phyloP scores from a whole-genome alignment of 2,329 filamentous ascomycete genomes.

The Ophiostoma angusticollis region DNA sequence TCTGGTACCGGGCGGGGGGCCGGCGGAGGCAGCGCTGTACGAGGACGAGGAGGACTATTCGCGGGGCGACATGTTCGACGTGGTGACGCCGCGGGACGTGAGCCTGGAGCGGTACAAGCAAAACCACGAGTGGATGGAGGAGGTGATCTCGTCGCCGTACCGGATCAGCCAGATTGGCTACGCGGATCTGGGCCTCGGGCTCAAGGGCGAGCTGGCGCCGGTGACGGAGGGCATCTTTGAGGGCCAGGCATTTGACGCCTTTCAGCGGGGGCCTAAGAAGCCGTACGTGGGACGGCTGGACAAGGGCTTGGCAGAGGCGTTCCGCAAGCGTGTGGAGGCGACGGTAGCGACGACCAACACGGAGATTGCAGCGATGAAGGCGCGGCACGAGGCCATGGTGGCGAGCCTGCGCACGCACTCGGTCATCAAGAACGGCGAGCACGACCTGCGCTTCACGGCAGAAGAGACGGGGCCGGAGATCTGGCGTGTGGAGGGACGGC shows the following conservation, averaged over 20 bases:
- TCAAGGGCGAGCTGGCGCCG: slow-evolving; percentile 66
- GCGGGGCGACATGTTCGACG: slow-evolving; percentile 78
- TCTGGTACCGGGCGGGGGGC: no score
- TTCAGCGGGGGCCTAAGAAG: slow-evolving; percentile 35
- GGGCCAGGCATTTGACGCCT: slow-evolving; percentile 38
- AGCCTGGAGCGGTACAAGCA: slow-evolving; percentile 79
- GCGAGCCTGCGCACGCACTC: slow-evolving; percentile 60
- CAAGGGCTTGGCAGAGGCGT: slow-evolving; percentile 66
- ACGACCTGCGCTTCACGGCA: slow-evolving; percentile 55
- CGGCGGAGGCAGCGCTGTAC: slow-evolving; percentile 26
- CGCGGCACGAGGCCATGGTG: slow-evolving; percentile 62
- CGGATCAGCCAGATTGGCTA: slow-evolving; percentile 73
- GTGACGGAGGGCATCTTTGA: slow-evolving; percentile 81
- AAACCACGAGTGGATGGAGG: slow-evolving; percentile 99
- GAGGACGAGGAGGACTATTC: slow-evolving; percentile 88
- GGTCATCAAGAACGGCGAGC: slow-evolving; percentile 59
- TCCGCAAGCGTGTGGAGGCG: slow-evolving; percentile 62
- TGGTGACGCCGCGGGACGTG: slow-evolving; percentile 78
- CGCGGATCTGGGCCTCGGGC: slow-evolving; percentile 73
- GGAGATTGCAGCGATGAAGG: slow-evolving; percentile 77
- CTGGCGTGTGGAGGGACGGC: slow-evolving; percentile 50
- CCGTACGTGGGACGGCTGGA: slow-evolving; percentile 57
- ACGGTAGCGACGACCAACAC: slow-evolving; percentile 60
- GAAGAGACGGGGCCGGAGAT: slow-evolving; percentile 47
- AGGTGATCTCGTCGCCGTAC: slow-evolving; percentile 85